A percentile compares a stretch with the other conserved stretches of the same genome.
Evolutionary conservation across 2,329 filamentous ascomycete genomes (phyloP).

Genomic region (Amauroascus verrucosus): DNA sequence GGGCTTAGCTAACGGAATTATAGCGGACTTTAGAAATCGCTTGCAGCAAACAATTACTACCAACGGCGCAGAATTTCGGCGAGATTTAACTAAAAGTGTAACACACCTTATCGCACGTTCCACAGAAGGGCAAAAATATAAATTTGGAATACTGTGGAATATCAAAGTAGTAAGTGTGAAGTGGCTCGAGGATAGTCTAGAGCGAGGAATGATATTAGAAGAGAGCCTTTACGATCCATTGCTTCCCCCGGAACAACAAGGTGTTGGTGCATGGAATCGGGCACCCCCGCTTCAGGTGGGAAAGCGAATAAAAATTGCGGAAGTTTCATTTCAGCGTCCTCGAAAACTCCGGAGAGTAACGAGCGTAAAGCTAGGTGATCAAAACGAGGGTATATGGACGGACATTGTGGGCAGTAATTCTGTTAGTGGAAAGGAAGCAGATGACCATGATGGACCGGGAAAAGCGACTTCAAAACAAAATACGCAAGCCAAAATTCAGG

Average conservation of each 20-base stretch:
- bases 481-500: conserved; percentile 23
- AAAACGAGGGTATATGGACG: conserved; percentile 79
- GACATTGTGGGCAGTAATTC: conserved; percentile 57
- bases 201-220: conserved; percentile 81
- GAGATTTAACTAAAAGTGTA: conserved; percentile 73
- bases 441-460: neutral
- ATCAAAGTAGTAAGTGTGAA: conserved; percentile 68
- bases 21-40: conserved; percentile 47
- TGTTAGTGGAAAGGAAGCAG: neutral
- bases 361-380: conserved; percentile 69
- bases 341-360: conserved; percentile 81
- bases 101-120: conserved; percentile 77
- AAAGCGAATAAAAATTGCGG: conserved; percentile 36
- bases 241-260: conserved; percentile 59
- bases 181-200: conserved; percentile 76
- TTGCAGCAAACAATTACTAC: conserved; percentile 57
- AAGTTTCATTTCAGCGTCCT: conserved; percentile 46
- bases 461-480: conserved; percentile 12
- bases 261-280: conserved; percentile 63
- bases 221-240: conserved; percentile 74
- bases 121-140: conserved; percentile 80
- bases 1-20: neutral
- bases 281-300: conserved; percentile 26
- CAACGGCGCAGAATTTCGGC: conserved; percentile 75
- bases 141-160: conserved; percentile 72